Base-by-base conservation (phyloP, 1,284 basidiomycete genomes). In the Fomes fomentarius region DNA sequence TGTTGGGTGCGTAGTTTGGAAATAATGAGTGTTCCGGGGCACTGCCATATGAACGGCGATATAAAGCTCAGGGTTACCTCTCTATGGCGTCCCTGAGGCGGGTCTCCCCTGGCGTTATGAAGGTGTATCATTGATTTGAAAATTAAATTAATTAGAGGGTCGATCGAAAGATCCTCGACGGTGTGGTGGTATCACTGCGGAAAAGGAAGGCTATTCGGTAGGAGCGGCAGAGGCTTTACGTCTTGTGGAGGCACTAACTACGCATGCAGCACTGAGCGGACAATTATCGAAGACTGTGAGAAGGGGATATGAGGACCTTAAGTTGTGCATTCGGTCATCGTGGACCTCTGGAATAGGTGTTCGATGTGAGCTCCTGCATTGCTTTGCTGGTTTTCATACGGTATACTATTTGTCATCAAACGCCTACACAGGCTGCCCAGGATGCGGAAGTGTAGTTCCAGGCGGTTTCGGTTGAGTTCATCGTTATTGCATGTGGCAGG, bases 11-110 rank as follows among this genome's bases (percentile, higher is more conserved):
- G 2, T 57, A 53, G 52, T 42, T 63, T 6, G 40, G 58, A 14
- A 56, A 61, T 24, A 61, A 58, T 61, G 22, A 42, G 61, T 56
- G 4, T 10, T 2, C 25, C n/a, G n/a, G n/a, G n/a, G n/a, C n/a
- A n/a, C n/a, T n/a, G n/a, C n/a, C n/a, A n/a, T n/a, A n/a, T n/a
- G n/a, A n/a, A n/a, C n/a, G n/a, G n/a, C n/a, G n/a, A n/a, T n/a
- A n/a, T n/a, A n/a, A n/a, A n/a, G n/a, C n/a, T n/a, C n/a, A n/a
- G n/a, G n/a, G n/a, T n/a, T n/a, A n/a, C n/a, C n/a, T n/a, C n/a
- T n/a, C n/a, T n/a, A n/a, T n/a, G n/a, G n/a, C n/a, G n/a, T n/a
- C n/a, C n/a, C n/a, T n/a, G n/a, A n/a, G n/a, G n/a, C n/a, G n/a
- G n/a, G n/a, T n/a, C n/a, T n/a, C n/a, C n/a, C n/a, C n/a, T n/a